Conservation (phyloP, 2,329 filamentous ascomycete genomes). For the Calonectria hawksworthii region DNA sequence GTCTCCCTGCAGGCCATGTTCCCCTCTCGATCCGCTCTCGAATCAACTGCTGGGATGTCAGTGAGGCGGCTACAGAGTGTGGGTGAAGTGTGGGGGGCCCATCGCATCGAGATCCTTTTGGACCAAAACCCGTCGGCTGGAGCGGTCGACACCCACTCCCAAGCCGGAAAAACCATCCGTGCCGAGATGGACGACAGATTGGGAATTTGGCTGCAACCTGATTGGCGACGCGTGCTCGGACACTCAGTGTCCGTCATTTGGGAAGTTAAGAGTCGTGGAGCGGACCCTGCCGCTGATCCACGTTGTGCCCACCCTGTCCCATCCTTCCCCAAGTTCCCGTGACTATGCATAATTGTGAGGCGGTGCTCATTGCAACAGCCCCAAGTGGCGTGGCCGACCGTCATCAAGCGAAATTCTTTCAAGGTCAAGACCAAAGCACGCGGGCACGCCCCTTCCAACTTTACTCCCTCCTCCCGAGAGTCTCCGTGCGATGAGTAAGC, state of each 20-base stretch:
- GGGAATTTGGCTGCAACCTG: not conserved
- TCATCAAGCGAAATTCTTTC: not conserved
- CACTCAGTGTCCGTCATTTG: not conserved
- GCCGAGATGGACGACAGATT: not conserved
- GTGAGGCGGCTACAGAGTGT: not conserved
- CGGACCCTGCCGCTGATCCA: not conserved
- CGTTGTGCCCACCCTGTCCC: not conserved
- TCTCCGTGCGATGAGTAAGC: too few relatives aligned
- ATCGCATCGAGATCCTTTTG: not conserved
- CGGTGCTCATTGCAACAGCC: not conserved
- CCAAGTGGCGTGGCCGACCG: not conserved
- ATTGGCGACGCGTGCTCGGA: not conserved
- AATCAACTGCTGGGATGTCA: not conserved
- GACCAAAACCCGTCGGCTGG: not conserved
- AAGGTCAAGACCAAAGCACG: too few relatives aligned
- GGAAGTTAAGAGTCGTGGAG: not conserved
- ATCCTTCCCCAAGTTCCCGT: not conserved
- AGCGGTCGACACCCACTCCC: not conserved
- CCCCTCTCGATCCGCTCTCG: not conserved
- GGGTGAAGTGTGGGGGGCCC: not conserved
- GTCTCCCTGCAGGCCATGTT: not conserved
- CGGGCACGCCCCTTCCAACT: not conserved
- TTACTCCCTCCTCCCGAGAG: too few relatives aligned
- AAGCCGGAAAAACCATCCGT: not conserved
- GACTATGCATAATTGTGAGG: not conserved